These are phyloP conservation scores for Rhexocercosporidium sp. DNA, from an alignment of 2,329 filamentous ascomycete genomes.

Conservation along the genomic window DNA sequence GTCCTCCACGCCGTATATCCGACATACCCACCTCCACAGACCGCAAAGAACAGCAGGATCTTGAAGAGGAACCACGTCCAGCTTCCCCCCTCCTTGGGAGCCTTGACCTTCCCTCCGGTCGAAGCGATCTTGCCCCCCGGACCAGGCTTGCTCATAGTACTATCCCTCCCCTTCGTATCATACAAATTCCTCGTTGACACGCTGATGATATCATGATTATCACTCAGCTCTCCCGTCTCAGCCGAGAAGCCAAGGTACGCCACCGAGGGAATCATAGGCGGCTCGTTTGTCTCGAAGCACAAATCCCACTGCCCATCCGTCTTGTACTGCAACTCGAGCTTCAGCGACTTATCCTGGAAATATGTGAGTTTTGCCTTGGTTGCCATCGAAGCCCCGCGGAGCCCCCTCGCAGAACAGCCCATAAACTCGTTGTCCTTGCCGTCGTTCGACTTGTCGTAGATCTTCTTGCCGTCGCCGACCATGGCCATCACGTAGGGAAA, in stretches of 20 bases:
- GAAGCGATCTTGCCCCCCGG: slow-evolving; percentile 31
- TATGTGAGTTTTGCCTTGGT: slow-evolving; percentile 91
- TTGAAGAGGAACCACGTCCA: slow-evolving; percentile 82
- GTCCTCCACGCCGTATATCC: slow-evolving; percentile 84
- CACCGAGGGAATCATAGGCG: slow-evolving; percentile 78
- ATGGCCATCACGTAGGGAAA: slow-evolving; percentile 99
- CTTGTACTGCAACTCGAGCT: slow-evolving; percentile 94
- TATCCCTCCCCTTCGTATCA: slow-evolving; percentile 55
- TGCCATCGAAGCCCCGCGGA: slow-evolving; percentile 78
- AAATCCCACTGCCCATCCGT: slow-evolving; percentile 83
- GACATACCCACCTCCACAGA: slow-evolving; percentile 77
- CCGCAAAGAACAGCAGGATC: slow-evolving; percentile 75
- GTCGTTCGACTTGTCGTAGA: slow-evolving; percentile 92
- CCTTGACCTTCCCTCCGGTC: slow-evolving; percentile 27
- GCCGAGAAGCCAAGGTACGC: slow-evolving; percentile 79
- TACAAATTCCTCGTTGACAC: slow-evolving; percentile 90
- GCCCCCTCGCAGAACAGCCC: slow-evolving; percentile 91
- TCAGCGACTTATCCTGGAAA: slow-evolving; percentile 93
- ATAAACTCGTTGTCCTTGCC: slow-evolving; percentile 92
- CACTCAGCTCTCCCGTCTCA: slow-evolving; percentile 94
- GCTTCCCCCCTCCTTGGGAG: slow-evolving; percentile 49
- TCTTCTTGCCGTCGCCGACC: slow-evolving; percentile 87
- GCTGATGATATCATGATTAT: slow-evolving; percentile 96
- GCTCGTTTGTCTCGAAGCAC: slow-evolving; percentile 79
- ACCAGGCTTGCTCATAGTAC: slow-evolving; percentile 64